phyloP scores from a whole-genome alignment of 1,139 yeast genomes.

The Protomyces inouyei region DNA sequence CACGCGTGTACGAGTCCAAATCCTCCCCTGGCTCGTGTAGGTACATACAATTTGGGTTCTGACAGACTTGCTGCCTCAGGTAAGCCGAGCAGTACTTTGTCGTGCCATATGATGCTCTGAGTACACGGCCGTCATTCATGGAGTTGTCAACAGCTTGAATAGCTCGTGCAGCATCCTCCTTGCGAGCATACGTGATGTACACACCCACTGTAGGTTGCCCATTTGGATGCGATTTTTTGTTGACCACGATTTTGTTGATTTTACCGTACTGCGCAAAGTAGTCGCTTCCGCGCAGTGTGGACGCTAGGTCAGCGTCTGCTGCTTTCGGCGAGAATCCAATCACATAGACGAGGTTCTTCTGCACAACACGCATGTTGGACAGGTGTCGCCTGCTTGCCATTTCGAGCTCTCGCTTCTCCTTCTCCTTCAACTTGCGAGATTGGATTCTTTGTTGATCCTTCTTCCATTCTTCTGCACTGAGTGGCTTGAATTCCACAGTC shows the following conservation, averaged over 20 bases:
- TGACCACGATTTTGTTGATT: slow-evolving; percentile 88
- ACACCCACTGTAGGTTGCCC: slow-evolving; percentile 83
- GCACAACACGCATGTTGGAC: slow-evolving; percentile 96
- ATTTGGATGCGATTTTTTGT: slow-evolving; percentile 51
- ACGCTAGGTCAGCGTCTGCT: slow-evolving; percentile 81
- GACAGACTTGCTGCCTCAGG: slow-evolving; percentile 91
- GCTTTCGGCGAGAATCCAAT: slow-evolving; percentile 92
- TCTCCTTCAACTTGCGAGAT: slow-evolving; percentile 78
- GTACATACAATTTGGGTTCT: slow-evolving; percentile 98
- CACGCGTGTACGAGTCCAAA: slow-evolving; percentile 85
- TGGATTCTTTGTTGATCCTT: slow-evolving; percentile 60
- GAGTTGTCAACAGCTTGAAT: slow-evolving; percentile 93
- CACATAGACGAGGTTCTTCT: slow-evolving; percentile 92
- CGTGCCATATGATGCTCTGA: slow-evolving; percentile 88
- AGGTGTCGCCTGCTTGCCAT: slow-evolving; percentile 80
- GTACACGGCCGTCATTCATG: slow-evolving; percentile 77
- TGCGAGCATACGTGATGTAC: slow-evolving; percentile 85
- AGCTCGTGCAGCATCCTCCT: slow-evolving; percentile 92
- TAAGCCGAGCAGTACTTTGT: slow-evolving; percentile 96
- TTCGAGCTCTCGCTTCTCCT: slow-evolving; percentile 88
- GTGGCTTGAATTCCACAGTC: slow-evolving; percentile 75
- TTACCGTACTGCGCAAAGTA: slow-evolving; percentile 98
- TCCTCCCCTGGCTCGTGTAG: slow-evolving; percentile 99
- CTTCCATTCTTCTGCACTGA: slow-evolving; percentile 77
- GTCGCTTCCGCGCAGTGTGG: slow-evolving; percentile 78